Evolutionary conservation across 176 grass and related monocot genomes (phyloP).

Genomic region (Paspalum vaginatum): DNA sequence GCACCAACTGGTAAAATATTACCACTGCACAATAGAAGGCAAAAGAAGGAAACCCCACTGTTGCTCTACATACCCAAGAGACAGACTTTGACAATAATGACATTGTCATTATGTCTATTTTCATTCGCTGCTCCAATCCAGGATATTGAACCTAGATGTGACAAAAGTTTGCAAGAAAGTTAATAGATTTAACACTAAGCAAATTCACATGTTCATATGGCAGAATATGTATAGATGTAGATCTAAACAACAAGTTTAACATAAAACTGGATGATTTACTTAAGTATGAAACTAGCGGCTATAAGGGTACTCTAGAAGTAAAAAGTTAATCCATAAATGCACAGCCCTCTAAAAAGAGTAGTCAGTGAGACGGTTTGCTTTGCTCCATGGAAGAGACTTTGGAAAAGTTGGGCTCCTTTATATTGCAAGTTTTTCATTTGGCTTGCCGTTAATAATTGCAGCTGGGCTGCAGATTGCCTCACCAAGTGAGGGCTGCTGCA

Average conservation of each 20-base stretch:
- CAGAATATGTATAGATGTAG: not conserved
- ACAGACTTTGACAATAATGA: constrained; percentile 79
- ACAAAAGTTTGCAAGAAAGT: constrained; percentile 34
- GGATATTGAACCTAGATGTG: constrained; percentile 88
- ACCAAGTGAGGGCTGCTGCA: no score
- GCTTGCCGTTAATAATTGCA: no score
- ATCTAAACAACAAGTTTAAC: no score
- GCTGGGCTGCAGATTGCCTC: no score
- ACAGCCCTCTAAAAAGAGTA: not conserved
- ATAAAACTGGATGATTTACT: constrained; percentile 18
- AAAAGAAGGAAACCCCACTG: not conserved
- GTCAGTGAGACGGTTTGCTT: no score
- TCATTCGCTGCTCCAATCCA: constrained; percentile 89
- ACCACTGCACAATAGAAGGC: constrained; percentile 17
- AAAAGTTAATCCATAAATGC: constrained; percentile 14
- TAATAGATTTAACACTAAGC: constrained; percentile 17
- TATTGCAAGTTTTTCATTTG: no score
- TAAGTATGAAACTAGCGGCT: not conserved
- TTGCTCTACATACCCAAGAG: constrained; percentile 64
- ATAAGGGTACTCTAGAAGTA: not conserved
- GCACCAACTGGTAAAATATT: constrained; percentile 11
- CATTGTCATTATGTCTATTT: constrained; percentile 95
- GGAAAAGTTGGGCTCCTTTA: no score
- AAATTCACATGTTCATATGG: constrained; percentile 18
- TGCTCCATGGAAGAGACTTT: no score